Percentiles rank a stretch among this genome's conserved stretches.
phyloP scores from a whole-genome alignment of 2,329 filamentous ascomycete species.

The Phaeosphaeria sp. region DNA sequence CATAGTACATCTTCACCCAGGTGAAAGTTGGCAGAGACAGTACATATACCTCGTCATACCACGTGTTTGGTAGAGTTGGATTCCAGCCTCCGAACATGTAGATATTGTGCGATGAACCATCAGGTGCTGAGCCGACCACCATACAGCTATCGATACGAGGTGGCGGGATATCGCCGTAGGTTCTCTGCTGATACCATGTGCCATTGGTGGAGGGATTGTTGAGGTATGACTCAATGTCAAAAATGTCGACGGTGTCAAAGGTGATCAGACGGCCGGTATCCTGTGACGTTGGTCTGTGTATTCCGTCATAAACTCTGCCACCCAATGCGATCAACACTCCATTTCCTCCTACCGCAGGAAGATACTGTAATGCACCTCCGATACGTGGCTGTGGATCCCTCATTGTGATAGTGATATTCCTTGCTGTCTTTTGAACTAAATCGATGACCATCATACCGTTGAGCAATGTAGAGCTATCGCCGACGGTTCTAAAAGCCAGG shows the following conservation, averaged over 20 bases:
- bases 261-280: slow-evolving; percentile 21
- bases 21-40: slow-evolving; percentile 49
- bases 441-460: slow-evolving; percentile 51
- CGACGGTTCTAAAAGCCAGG: slow-evolving; percentile 11
- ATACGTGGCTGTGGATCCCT: slow-evolving; percentile 36
- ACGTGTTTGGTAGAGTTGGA: slow-evolving; percentile 27
- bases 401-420: slow-evolving; percentile 48
- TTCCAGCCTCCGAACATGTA: slow-evolving; percentile 58
- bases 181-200: slow-evolving; percentile 53
- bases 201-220: slow-evolving; percentile 22
- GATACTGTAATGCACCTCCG: slow-evolving; percentile 46
- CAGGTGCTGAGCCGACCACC: slow-evolving; percentile 49
- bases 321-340: slow-evolving; percentile 50
- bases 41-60: slow-evolving; percentile 52
- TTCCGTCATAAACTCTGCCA: slow-evolving; percentile 29
- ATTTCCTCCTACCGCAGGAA: slow-evolving; percentile 41
- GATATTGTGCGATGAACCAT: slow-evolving; percentile 58
- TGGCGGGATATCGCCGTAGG: slow-evolving; percentile 50
- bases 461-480: slow-evolving; percentile 26
- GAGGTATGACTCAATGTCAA: slow-evolving; percentile 37
- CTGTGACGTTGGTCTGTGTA: slow-evolving; percentile 13
- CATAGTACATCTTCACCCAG: slow-evolving; percentile 49
- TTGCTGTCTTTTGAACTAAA: slow-evolving; percentile 41
- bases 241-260: slow-evolving; percentile 49
- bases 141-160: slow-evolving; percentile 56